Percentiles rank a stretch among this genome's conserved stretches.
phyloP scores from a whole-genome alignment of 176 grass and related monocot genomes.

The Triticum timopheevii region DNA sequence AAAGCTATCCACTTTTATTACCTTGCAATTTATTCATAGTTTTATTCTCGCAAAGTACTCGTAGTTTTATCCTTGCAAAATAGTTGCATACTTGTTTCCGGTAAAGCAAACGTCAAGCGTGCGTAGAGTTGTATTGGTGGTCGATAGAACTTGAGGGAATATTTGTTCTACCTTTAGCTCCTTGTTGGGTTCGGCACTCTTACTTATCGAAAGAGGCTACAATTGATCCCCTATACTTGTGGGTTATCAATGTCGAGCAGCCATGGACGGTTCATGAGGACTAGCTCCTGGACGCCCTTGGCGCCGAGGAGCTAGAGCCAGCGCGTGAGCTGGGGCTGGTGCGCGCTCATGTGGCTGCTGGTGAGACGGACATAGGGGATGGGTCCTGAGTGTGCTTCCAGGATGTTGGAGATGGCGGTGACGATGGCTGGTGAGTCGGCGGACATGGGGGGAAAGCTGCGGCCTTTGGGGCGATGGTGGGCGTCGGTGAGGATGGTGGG shows the following conservation, averaged over 20 bases:
- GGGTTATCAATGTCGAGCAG: not conserved
- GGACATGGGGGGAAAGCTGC: not conserved
- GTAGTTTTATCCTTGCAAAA: too few species aligned
- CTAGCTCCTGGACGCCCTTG: not conserved
- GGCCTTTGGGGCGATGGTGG: not conserved
- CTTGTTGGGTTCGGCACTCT: too few species aligned
- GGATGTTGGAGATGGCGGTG: not conserved
- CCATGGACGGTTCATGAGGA: not conserved
- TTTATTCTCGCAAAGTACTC: too few species aligned
- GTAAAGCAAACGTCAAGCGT: too few species aligned
- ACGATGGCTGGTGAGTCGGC: not conserved
- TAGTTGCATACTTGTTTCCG: too few species aligned
- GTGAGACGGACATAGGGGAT: not conserved
- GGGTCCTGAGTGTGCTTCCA: not conserved
- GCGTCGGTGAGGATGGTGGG: not conserved
- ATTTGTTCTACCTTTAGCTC: too few species aligned
- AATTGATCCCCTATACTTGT: too few species aligned
- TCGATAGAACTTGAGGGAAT: too few species aligned
- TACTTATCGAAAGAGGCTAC: too few species aligned
- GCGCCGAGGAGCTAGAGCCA: not conserved
- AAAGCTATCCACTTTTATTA: too few species aligned
- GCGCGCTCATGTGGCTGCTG: not conserved
- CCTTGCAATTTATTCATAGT: too few species aligned
- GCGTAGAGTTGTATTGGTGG: too few species aligned
- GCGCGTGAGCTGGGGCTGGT: not conserved